A percentile compares a stretch with the other conserved stretches of the same genome.
Conservation (phyloP, 2,329 filamentous ascomycete genomes). For the Aquanectria penicillioides region DNA sequence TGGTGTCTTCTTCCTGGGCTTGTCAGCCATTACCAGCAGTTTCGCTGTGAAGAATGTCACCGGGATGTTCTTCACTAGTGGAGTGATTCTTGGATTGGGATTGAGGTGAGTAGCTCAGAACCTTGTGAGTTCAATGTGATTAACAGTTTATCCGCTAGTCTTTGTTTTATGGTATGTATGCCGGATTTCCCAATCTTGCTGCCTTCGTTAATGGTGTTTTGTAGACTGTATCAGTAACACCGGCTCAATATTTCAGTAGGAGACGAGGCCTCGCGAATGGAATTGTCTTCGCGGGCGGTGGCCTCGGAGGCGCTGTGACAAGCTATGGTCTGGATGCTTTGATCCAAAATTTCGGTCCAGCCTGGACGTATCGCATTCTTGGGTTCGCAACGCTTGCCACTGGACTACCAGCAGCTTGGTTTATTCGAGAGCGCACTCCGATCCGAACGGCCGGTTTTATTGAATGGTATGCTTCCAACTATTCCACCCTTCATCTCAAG, state of each 20-base stretch:
- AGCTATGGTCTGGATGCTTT: conserved; percentile 60
- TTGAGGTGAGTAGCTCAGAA: conserved; percentile 39
- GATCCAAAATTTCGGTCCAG: conserved; percentile 55
- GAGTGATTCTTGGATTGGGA: conserved; percentile 35
- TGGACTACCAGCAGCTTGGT: conserved; percentile 63
- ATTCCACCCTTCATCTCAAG: background rate
- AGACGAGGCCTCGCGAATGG: conserved; percentile 67
- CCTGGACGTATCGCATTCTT: conserved; percentile 63
- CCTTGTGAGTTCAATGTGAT: background rate
- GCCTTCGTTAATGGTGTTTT: conserved; percentile 16
- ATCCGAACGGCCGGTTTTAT: conserved; percentile 46
- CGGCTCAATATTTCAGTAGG: conserved; percentile 63
- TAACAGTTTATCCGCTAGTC: background rate
- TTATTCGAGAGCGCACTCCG: conserved; percentile 58
- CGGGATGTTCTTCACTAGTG: conserved; percentile 41
- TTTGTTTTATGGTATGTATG: conserved; percentile 18
- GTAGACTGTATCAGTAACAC: conserved; percentile 30
- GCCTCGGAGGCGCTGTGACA: conserved; percentile 64
- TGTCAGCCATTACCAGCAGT: conserved; percentile 52
- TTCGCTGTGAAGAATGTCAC: conserved; percentile 40
- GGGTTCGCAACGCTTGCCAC: conserved; percentile 63
- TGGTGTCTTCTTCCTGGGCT: conserved; percentile 61
- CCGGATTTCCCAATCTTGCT: background rate
- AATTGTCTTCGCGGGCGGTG: conserved; percentile 63
- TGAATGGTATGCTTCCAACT: conserved; percentile 54